Conservation (phyloP, 2,329 filamentous ascomycete genomes). For the Arthrinium phaeospermum region DNA sequence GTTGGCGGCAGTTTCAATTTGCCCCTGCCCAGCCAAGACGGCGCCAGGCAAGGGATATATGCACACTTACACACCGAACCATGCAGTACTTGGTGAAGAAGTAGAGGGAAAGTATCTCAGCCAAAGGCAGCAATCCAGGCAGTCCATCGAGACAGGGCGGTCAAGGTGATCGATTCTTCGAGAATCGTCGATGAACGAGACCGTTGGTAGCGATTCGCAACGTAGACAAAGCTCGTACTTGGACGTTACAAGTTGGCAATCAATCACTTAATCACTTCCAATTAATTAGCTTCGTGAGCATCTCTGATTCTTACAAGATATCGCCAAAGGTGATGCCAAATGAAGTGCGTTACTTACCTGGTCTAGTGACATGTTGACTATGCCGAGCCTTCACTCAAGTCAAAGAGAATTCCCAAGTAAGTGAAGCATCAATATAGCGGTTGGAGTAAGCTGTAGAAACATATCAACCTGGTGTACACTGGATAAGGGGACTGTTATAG, state of each 20-base stretch:
- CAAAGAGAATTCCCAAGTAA: too few relatives aligned
- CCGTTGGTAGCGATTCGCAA: background rate
- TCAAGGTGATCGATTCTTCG: background rate
- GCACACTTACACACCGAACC: background rate
- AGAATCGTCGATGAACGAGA: background rate
- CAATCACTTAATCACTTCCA: background rate
- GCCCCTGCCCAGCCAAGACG: background rate
- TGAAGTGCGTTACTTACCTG: too few relatives aligned
- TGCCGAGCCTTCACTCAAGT: too few relatives aligned
- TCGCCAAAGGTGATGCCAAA: too few relatives aligned
- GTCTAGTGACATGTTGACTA: too few relatives aligned
- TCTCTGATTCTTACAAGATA: background rate
- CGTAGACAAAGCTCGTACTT: background rate
- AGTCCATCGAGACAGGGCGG: background rate
- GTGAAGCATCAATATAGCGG: too few relatives aligned
- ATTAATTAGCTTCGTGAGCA: background rate
- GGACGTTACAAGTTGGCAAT: rapidly evolving
- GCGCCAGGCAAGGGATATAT: background rate
- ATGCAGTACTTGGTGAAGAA: background rate
- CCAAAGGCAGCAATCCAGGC: too few relatives aligned
- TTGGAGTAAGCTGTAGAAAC: too few relatives aligned
- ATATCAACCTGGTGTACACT: too few relatives aligned
- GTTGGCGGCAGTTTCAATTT: background rate
- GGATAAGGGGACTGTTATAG: too few relatives aligned
- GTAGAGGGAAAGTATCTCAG: background rate